Evolutionary conservation across 495 filamentous ascomycete genomes (phyloP).

Genomic region (Penicillium antarcticum): DNA sequence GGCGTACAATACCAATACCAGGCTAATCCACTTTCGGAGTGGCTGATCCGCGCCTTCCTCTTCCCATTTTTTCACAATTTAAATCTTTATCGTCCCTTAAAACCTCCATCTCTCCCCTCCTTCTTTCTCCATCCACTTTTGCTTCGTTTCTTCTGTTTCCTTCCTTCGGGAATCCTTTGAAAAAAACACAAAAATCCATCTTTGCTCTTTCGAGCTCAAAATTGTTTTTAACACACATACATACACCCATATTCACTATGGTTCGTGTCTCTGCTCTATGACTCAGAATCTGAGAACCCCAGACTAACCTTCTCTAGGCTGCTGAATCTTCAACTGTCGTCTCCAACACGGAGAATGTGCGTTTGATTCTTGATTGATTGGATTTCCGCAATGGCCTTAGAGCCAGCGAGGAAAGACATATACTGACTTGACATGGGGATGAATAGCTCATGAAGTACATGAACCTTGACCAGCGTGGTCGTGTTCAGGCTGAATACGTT

Average conservation of each 20-base stretch:
- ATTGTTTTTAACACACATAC: conserved; percentile 34
- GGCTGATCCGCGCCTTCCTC: conserved; percentile 17
- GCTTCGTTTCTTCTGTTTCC: conserved; percentile 1
- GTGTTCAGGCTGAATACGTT: conserved; percentile 89
- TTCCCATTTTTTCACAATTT: conserved; percentile 20
- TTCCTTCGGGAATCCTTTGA: conserved; percentile 16
- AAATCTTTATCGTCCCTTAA: conserved; percentile 32
- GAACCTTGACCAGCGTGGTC: conserved; percentile 82
- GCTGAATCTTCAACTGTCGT: conserved; percentile 50
- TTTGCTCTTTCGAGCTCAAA: conserved; percentile 19
- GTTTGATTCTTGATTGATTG: conserved; percentile 37
- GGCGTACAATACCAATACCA: conserved; percentile 7
- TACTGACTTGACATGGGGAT: conserved; percentile 37
- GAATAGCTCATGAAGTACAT: conserved; percentile 87
- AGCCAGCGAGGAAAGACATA: conserved; percentile 33
- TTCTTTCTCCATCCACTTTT: conserved; percentile 24
- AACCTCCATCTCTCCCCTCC: conserved; percentile 24
- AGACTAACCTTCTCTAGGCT: conserved; percentile 35
- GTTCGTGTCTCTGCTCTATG: conserved; percentile 21
- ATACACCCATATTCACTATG: conserved; percentile 44
- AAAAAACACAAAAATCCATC: conserved; percentile 5
- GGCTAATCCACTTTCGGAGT: conserved; percentile 8
- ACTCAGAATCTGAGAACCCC: background rate
- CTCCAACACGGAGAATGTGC: conserved; percentile 70
- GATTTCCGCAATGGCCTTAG: conserved; percentile 33